Evolutionary conservation across 768 basidiomycete species (phyloP), one percentile per base, ranked within the genome.

Genomic region (Vararia minispora): DNA sequence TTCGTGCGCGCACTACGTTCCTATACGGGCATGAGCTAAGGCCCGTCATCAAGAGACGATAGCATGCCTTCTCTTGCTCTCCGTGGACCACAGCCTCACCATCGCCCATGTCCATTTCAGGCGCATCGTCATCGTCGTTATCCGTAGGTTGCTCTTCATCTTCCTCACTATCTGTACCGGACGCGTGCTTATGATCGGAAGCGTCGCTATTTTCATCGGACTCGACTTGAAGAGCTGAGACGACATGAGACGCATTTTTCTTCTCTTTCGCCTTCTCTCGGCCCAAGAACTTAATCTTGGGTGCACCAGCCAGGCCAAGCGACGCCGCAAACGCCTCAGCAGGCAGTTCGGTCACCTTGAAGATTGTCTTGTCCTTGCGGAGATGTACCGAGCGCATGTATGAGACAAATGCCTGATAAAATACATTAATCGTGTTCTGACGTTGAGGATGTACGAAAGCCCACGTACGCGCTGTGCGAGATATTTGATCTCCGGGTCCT

Each of bases 401-500:
- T 11, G 92, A 94, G 7, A 98, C 82, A 53, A 98, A 94, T 1
- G 92, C 87, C 90, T 97, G 53, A 5, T 30, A 21, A 22, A 6
- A 28, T 28, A 29, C 11, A 39, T 16, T 17, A 13, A 17, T 21
- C 25, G 32, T 32, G 17, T 35, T 13, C 27, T 6, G 17, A 28
- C 24, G 17, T 33, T 11, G 1, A 13, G n/a, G 1, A 2, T 26
- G 13, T 2, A 11, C 5, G 11, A 8, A 25, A 21, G 32, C 42
- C 16, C 14, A 69, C 79, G 41, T 50, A 92, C 92, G 39, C 88
- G 65, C 57, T 98, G 94, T 8, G 82, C 95, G 8, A 99, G 73
- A 57, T 97, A 95, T 56, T 98, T 99, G 60, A 97, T 79, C 58
- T 99, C 91, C 0, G 91, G 87, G 42, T 92, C 90, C 61, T 90